These are phyloP conservation scores for Stagonosporopsis cucurbitacearum DNA, from an alignment of 2,329 filamentous ascomycete species.

Conservation along the genomic window DNA sequence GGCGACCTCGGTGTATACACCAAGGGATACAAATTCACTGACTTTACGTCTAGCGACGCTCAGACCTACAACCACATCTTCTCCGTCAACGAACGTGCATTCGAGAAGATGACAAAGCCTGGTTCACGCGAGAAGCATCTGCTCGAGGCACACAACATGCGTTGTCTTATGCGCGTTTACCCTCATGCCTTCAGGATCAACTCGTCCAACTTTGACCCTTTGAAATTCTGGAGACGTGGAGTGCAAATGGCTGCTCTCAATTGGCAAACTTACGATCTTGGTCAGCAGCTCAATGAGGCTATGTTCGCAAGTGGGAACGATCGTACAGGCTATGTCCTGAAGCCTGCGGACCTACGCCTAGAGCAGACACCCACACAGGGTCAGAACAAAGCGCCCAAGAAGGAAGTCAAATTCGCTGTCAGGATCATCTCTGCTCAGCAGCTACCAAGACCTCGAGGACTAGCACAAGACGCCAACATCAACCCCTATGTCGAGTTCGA, in stretches of 20 bases:
- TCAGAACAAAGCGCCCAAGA: slow-evolving; percentile 73
- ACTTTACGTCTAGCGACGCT: slow-evolving; percentile 78
- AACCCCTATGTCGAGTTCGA: slow-evolving; percentile 96
- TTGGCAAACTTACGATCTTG: slow-evolving; percentile 96
- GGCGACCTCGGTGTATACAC: slow-evolving; percentile 84
- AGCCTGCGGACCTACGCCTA: slow-evolving; percentile 80
- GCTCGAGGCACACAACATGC: slow-evolving; percentile 88
- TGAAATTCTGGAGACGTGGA: slow-evolving; percentile 91
- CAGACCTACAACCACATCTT: slow-evolving; percentile 93
- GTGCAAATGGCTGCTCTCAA: slow-evolving; percentile 98
- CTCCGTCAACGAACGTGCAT: slow-evolving; percentile 90
- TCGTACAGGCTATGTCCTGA: slow-evolving; percentile 89
- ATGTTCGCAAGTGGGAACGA: slow-evolving; percentile 95
- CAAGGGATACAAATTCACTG: slow-evolving; percentile 81
- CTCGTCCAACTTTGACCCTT: slow-evolving; percentile 93
- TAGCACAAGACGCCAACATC: slow-evolving; percentile 76
- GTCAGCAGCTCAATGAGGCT: slow-evolving; percentile 94
- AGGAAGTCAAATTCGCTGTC: slow-evolving; percentile 83
- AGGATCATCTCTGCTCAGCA: slow-evolving; percentile 94
- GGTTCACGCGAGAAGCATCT: slow-evolving; percentile 76
- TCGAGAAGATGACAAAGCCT: slow-evolving; percentile 79
- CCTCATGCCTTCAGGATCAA: slow-evolving; percentile 80
- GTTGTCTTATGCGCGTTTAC: slow-evolving; percentile 87
- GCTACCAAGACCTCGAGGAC: slow-evolving; percentile 79
- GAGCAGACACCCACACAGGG: slow-evolving; percentile 52